phyloP scores from a whole-genome alignment of 495 filamentous ascomycete species.

The Talaromyces stipitatus region DNA sequence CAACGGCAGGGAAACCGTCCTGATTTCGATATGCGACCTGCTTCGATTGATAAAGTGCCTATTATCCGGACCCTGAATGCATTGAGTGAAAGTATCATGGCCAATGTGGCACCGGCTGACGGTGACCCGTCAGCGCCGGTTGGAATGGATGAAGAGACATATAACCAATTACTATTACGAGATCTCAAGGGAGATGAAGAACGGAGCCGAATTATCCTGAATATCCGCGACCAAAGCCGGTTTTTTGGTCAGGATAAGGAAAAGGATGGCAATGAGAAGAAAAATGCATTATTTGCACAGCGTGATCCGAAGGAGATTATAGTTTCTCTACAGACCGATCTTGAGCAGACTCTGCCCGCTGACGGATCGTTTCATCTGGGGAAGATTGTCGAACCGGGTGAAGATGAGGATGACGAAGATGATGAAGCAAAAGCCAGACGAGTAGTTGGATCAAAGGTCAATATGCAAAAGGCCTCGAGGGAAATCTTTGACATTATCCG shows the following conservation, averaged over 20 bases:
- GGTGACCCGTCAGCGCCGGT: conserved; percentile 52
- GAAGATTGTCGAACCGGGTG: conserved; percentile 49
- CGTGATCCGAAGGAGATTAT: conserved; percentile 65
- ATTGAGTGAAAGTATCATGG: conserved; percentile 84
- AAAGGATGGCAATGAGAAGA: conserved; percentile 48
- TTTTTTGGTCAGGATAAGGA: conserved; percentile 64
- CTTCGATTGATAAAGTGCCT: conserved; percentile 55
- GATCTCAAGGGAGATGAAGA: conserved; percentile 72
- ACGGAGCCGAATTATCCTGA: conserved; percentile 70
- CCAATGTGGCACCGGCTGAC: conserved; percentile 72
- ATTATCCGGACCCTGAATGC: conserved; percentile 82
- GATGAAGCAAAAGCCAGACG: conserved; percentile 29
- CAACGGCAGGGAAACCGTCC: conserved; percentile 72
- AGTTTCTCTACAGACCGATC: conserved; percentile 50
- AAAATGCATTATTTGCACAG: conserved; percentile 47
- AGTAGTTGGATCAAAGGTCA: conserved; percentile 27
- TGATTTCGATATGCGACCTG: conserved; percentile 80
- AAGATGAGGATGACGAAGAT: conserved; percentile 47
- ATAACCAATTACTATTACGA: conserved; percentile 63
- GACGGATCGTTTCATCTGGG: conserved; percentile 49
- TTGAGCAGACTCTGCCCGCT: conserved; percentile 40
- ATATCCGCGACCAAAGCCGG: conserved; percentile 74
- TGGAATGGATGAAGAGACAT: conserved; percentile 69
- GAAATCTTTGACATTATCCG: conserved; percentile 38
- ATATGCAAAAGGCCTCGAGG: conserved; percentile 28